Conservation (phyloP, 164 flowering plant species). For the Berberis thunbergii region DNA sequence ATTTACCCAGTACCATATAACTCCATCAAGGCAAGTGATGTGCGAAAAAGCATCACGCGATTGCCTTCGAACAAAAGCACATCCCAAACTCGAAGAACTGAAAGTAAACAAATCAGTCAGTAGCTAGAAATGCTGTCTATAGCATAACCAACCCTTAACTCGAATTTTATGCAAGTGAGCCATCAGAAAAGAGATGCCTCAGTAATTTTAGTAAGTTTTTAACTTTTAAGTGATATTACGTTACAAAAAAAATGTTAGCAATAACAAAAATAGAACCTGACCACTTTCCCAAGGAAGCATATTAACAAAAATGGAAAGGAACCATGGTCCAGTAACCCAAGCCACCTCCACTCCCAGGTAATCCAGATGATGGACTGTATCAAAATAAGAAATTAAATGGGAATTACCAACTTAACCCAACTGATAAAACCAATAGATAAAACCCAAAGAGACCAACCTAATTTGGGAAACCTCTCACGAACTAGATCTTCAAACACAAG, state of each 20-base stretch:
- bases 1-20: conserved; percentile 76
- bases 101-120: conserved; percentile 20
- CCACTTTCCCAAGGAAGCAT: neutral
- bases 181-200: neutral
- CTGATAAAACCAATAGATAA: too few relatives aligned
- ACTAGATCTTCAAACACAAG: too few relatives aligned
- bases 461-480: too few relatives aligned
- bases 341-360: too few relatives aligned
- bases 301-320: too few relatives aligned
- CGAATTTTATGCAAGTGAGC: conserved; percentile 8
- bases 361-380: too few relatives aligned
- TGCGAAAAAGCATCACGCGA: conserved; percentile 91
- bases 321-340: too few relatives aligned
- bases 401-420: too few relatives aligned
- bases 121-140: neutral
- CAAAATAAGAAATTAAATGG: too few relatives aligned
- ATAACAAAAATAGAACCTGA: conserved; percentile 5
- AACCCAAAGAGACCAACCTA: too few relatives aligned
- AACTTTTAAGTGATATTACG: too few relatives aligned
- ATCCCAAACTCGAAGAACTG: conserved; percentile 99
- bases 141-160: neutral
- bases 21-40: conserved; percentile 95
- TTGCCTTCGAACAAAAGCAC: conserved; percentile 95
- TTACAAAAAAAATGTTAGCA: neutral
- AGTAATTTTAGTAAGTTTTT: too few relatives aligned